Conservation (phyloP, 2,329 filamentous ascomycete genomes). For the Cytospora paraplurivora region DNA sequence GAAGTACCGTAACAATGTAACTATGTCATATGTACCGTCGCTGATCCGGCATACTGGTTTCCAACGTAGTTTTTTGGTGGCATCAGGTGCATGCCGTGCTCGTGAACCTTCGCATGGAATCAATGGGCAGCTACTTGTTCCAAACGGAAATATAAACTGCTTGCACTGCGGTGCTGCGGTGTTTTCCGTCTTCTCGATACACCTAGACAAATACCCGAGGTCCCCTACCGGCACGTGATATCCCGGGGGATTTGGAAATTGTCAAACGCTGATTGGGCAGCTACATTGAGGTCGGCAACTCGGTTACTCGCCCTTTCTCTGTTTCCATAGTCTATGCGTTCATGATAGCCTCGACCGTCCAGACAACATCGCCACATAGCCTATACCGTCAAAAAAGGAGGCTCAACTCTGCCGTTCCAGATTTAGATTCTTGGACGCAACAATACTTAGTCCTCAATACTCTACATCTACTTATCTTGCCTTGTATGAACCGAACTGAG, state of each 20-base stretch:
- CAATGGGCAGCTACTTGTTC: background rate
- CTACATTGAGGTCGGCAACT: slow-evolving; percentile 13
- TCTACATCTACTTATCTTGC: background rate
- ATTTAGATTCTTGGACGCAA: slow-evolving; percentile 3
- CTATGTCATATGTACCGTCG: background rate
- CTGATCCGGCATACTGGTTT: background rate
- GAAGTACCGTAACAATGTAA: background rate
- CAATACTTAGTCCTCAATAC: background rate
- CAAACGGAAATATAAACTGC: background rate
- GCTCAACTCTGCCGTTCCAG: slow-evolving; percentile 12
- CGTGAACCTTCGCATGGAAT: background rate
- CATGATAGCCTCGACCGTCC: slow-evolving; percentile 19
- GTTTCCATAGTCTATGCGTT: slow-evolving; percentile 1
- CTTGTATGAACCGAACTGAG: slow-evolving; percentile 6
- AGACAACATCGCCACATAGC: slow-evolving; percentile 18
- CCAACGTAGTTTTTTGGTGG: background rate
- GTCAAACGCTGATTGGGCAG: slow-evolving; percentile 15
- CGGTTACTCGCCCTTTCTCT: slow-evolving; percentile 15
- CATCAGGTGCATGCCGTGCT: background rate
- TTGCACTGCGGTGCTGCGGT: background rate
- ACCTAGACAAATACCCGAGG: background rate
- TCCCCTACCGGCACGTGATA: slow-evolving; percentile 17
- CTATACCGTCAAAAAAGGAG: slow-evolving; percentile 11
- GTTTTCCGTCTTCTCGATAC: background rate
- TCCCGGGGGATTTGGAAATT: slow-evolving; percentile 5